Evolutionary conservation across 2,329 filamentous ascomycete species (phyloP).

Genomic region (Didymella glomerata): DNA sequence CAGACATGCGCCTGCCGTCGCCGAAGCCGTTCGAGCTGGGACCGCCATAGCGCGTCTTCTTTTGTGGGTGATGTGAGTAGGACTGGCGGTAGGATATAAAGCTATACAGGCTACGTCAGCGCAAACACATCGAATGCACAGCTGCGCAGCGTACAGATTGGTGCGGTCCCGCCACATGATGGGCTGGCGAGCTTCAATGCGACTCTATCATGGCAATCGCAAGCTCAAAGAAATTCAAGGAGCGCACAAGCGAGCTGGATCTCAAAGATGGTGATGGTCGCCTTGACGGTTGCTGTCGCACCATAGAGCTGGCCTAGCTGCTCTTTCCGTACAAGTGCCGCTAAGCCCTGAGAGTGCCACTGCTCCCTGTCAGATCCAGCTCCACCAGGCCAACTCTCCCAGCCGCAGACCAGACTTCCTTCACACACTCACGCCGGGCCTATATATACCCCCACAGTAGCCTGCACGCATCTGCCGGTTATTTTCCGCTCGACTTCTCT

Average conservation of each 20-base stretch:
- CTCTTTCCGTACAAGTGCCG: constrained; percentile 19
- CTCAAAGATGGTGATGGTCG: constrained; percentile 10
- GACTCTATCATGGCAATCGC: constrained; percentile 44
- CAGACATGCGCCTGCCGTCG: constrained; percentile 57
- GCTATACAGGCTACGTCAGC: constrained; percentile 62
- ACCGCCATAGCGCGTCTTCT: constrained; percentile 73
- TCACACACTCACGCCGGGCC: constrained; percentile 29
- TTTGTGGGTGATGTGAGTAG: constrained; percentile 91
- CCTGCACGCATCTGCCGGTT: constrained; percentile 22
- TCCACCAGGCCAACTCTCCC: constrained; percentile 32
- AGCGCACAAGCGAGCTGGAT: constrained; percentile 7
- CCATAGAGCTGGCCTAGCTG: constrained; percentile 11
- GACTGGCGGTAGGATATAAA: constrained; percentile 99
- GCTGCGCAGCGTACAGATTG: constrained; percentile 76
- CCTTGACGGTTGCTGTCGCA: constrained; percentile 21
- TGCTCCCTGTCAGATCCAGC: constrained; percentile 31
- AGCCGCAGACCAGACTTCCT: constrained; percentile 39
- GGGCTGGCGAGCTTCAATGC: constrained; percentile 37
- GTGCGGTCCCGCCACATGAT: constrained; percentile 98
- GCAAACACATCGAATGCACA: constrained; percentile 25
- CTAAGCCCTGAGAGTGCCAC: constrained; percentile 22
- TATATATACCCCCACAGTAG: constrained; percentile 26
- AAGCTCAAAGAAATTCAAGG: constrained; percentile 10
- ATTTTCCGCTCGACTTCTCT: constrained; percentile 4
- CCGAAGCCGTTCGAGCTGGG: constrained; percentile 64